Evolutionary conservation across 129 eudicot genomes (phyloP).

Genomic region (Mikania micrantha): DNA sequence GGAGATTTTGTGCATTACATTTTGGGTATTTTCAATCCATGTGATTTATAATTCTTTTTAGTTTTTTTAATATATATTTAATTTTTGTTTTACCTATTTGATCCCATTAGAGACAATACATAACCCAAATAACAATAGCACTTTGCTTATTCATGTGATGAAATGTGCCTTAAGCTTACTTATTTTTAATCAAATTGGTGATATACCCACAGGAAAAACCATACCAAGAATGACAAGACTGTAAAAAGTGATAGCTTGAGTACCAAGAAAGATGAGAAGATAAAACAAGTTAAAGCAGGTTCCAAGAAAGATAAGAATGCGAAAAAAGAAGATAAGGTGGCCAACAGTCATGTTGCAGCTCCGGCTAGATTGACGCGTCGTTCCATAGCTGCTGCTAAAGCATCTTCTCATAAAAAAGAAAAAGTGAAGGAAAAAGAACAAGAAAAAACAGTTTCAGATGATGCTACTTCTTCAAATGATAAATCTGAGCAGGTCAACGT

Average conservation of each 20-base stretch:
- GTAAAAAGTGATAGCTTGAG: slow-evolving; percentile 23
- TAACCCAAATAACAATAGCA: not conserved
- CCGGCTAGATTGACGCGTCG: slow-evolving; percentile 27
- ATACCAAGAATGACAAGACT: slow-evolving; percentile 42
- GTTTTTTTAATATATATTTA: not conserved
- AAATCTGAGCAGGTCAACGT: slow-evolving; percentile 33
- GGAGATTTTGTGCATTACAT: not conserved
- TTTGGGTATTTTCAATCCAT: not conserved
- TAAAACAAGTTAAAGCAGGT: slow-evolving; percentile 19
- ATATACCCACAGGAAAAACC: slow-evolving; percentile 37
- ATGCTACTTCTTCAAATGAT: slow-evolving; percentile 24
- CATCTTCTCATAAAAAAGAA: slow-evolving; percentile 15
- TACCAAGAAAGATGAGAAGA: slow-evolving; percentile 20
- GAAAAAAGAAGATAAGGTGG: slow-evolving; percentile 22
- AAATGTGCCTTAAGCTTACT: slow-evolving; percentile 8
- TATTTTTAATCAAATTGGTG: slow-evolving; percentile 13
- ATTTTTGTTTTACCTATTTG: not conserved
- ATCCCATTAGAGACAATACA: not conserved
- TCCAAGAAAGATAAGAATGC: slow-evolving; percentile 19
- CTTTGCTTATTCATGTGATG: not conserved
- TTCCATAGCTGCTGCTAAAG: slow-evolving; percentile 13
- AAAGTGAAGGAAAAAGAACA: not conserved
- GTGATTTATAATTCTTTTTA: not conserved
- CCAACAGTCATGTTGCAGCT: slow-evolving; percentile 15
- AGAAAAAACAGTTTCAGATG: slow-evolving; percentile 15